Conservation (phyloP, 1,284 basidiomycete genomes). For the Cryptococcus sp. region DNA sequence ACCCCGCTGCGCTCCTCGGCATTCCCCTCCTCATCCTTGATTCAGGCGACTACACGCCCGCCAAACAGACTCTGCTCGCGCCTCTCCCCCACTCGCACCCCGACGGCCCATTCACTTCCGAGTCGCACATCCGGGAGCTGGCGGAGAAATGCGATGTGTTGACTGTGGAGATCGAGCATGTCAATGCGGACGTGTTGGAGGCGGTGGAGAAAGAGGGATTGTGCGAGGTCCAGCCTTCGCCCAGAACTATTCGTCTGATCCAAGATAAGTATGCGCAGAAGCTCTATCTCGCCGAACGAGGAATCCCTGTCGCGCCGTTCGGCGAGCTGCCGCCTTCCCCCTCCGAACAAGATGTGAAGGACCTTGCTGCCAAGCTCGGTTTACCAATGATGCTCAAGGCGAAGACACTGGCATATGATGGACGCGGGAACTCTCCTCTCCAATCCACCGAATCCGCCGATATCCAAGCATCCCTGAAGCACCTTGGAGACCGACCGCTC, state of each 20-base stretch:
- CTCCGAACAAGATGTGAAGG: conserved; percentile 60
- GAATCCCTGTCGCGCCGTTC: conserved; percentile 75
- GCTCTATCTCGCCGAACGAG: conserved; percentile 64
- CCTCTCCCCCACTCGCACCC: conserved; percentile 65
- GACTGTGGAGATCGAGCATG: conserved; percentile 98
- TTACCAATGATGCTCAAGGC: conserved; percentile 96
- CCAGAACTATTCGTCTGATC: conserved; percentile 81
- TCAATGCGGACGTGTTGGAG: conserved; percentile 77
- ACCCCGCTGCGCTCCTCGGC: conserved; percentile 85
- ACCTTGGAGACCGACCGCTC: conserved; percentile 65
- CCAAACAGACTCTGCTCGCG: conserved; percentile 82
- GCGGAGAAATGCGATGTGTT: conserved; percentile 82
- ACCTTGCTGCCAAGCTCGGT: conserved; percentile 65
- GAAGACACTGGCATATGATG: conserved; percentile 92
- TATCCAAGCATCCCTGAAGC: conserved; percentile 64
- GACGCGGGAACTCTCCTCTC: conserved; percentile 87
- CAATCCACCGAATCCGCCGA: conserved; percentile 59
- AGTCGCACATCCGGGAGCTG: conserved; percentile 76
- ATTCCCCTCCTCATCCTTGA: conserved; percentile 88
- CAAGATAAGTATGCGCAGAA: conserved; percentile 97
- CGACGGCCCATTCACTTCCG: conserved; percentile 86
- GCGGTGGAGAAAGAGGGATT: conserved; percentile 61
- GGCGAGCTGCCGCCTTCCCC: conserved; percentile 56
- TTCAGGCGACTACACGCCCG: conserved; percentile 74
- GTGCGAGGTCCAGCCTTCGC: conserved; percentile 79